Evolutionary conservation across 2,329 filamentous ascomycete species (phyloP).

Genomic region (Sporothrix schenckii): DNA sequence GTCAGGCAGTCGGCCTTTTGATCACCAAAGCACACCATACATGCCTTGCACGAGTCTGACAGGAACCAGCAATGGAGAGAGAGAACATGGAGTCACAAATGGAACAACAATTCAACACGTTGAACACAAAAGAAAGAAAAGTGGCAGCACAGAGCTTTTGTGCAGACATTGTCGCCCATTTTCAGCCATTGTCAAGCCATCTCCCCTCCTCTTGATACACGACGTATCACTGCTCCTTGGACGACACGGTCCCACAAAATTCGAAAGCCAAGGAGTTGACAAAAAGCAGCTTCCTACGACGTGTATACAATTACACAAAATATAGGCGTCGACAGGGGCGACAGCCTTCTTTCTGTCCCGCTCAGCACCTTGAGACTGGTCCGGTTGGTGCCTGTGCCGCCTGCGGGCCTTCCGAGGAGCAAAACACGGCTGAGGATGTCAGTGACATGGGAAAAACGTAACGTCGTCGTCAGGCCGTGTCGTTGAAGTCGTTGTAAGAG

Average conservation of each 20-base stretch:
- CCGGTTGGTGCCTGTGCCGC: conserved; percentile 22
- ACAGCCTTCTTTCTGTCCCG: not conserved
- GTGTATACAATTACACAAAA: not conserved
- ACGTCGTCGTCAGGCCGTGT: conserved; percentile 6
- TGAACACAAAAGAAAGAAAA: not conserved
- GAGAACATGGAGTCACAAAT: not conserved
- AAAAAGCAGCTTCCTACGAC: not conserved
- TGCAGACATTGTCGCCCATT: not conserved
- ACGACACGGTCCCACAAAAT: conserved; percentile 15
- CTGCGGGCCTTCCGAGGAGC: conserved; percentile 19
- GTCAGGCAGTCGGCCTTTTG: not conserved
- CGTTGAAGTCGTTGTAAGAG: conserved; percentile 1
- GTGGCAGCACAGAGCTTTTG: not conserved
- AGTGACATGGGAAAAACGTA: not conserved
- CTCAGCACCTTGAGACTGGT: not conserved
- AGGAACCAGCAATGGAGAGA: conserved; percentile 1
- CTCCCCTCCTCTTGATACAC: not conserved
- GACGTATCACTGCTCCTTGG: conserved; percentile 13
- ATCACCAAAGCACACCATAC: not conserved
- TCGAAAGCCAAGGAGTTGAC: too few species aligned
- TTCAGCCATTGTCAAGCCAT: conserved; percentile 18
- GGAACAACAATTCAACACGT: conserved; percentile 17
- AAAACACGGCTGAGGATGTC: not conserved
- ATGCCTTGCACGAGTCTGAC: conserved; percentile 19
- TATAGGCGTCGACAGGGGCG: not conserved